Evolutionary conservation across 306 rosid genomes (phyloP), one percentile per base, ranked within the genome.

Genomic region (Arachis stenosperma): DNA sequence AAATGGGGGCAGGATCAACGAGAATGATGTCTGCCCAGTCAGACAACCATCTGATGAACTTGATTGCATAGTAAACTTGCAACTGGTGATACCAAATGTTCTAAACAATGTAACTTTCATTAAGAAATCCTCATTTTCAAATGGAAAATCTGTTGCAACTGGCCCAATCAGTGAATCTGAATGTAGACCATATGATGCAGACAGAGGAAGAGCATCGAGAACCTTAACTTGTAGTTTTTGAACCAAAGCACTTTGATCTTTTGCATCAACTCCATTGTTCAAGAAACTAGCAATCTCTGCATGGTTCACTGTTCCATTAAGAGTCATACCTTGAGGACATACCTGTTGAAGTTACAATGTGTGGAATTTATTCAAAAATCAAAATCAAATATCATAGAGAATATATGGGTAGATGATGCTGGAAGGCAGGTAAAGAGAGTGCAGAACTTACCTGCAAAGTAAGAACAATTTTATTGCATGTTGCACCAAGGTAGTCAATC

Each of bases 1-100:
- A 79, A 94, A 79, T 15, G 90, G 85, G 39, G 98, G 82, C 65
- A 94, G 64, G 63, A 81, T 76, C 81, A 94, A 78, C 39, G 93
- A 88, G 84, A 94, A 89, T 54, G 85, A 86, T 70, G 85, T 81
- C 62, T 74, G 66, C 74, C 88, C 75, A 13, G 66, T 77, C 66
- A 51, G 57, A 74, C 75, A 75, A 54, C 83, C 84, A 70, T 85
- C 85, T 27, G 83, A 67, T 22, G 87, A 89, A 85, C 77, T 80
- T 56, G 90, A 85, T 66, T 81, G 84, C 75, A 65, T 68, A 70
- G 80, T 81, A 72, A 79, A 78, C 65, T 85, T 87, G 83, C 84
- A 89, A 80, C 61, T 60, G 43, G 90, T 81, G 75, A 62, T 65
- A 30, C 91, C 97, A 65, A 75, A 85, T 65, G 97, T 94, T 88